phyloP scores from a whole-genome alignment of 768 basidiomycete genomes.

The Collybiopsis confluens region DNA sequence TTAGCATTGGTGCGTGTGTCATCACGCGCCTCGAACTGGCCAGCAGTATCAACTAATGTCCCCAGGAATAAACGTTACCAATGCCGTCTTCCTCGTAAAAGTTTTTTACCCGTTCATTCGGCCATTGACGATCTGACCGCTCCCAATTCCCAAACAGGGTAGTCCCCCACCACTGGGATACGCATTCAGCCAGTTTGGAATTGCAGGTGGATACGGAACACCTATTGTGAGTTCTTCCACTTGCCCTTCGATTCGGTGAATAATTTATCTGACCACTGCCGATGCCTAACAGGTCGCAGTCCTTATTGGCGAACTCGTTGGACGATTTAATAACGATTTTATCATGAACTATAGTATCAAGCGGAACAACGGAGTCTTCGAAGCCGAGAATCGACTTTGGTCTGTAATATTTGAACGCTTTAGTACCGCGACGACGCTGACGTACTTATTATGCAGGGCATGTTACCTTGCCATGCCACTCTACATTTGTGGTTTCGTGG shows the following conservation, averaged over 20 bases:
- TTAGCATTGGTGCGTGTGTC: constrained; percentile 45
- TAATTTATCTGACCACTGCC: neutral
- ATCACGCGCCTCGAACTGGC: too few species aligned
- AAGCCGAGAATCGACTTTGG: constrained; percentile 61
- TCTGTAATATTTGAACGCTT: constrained; percentile 18
- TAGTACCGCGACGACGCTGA: too few species aligned
- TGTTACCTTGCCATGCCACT: constrained; percentile 56
- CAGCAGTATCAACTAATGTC: too few species aligned
- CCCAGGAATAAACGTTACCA: constrained; percentile 68
- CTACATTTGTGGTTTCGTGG: constrained; percentile 59
- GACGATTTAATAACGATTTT: constrained; percentile 51
- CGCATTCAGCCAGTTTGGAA: constrained; percentile 44
- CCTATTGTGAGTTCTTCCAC: constrained; percentile 44
- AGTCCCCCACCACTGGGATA: constrained; percentile 51
- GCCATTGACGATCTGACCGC: constrained; percentile 14
- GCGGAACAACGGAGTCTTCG: constrained; percentile 53
- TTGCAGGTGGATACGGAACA: constrained; percentile 51
- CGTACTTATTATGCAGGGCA: constrained; percentile 49
- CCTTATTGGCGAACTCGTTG: constrained; percentile 47
- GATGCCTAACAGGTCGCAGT: constrained; percentile 37
- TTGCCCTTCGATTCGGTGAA: too few species aligned
- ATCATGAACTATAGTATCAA: constrained; percentile 42
- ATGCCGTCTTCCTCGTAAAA: constrained; percentile 30
- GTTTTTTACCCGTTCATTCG: neutral
- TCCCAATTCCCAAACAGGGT: constrained; percentile 64